A percentile compares a stretch with the other conserved stretches of the same genome.
Conservation (phyloP, 176 grass and related monocot genomes). For the Eleusine coracana region DNA sequence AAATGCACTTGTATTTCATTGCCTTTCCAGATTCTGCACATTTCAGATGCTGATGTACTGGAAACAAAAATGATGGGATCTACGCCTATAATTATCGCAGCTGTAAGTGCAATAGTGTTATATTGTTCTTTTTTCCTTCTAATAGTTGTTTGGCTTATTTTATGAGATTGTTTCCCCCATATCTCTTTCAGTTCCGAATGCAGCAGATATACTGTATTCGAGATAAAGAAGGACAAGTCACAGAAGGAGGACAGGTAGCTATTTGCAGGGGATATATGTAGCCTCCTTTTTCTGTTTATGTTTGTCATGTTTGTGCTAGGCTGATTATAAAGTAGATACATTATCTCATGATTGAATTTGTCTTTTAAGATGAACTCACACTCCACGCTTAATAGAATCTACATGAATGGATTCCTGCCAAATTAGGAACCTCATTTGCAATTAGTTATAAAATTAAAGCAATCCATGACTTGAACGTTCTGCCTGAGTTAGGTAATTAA, state of each 20-base stretch:
- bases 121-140: neutral
- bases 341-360: neutral
- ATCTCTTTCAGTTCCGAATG: conserved; percentile 79
- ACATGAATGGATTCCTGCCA: neutral
- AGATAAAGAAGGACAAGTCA: conserved; percentile 75
- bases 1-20: conserved; percentile 24
- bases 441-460: neutral
- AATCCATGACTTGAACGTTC: neutral
- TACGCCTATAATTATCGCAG: conserved; percentile 68
- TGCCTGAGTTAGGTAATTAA: too few relatives aligned
- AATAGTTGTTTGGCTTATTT: conserved; percentile 29
- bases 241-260: conserved; percentile 83
- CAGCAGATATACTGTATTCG: conserved; percentile 96
- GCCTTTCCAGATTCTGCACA: conserved; percentile 82
- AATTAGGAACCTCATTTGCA: conserved; percentile 5
- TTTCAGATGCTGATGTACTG: conserved; percentile 86
- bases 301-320: conserved; percentile 12
- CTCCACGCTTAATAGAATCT: conserved; percentile 21
- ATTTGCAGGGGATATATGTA: neutral
- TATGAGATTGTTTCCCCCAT: conserved; percentile 17
- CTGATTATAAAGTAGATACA: conserved; percentile 23
- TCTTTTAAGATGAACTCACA: neutral
- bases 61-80: conserved; percentile 99
- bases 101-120: conserved; percentile 41
- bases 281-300: conserved; percentile 7